Base-by-base conservation (phyloP, 2,329 filamentous ascomycete species). In the Curvularia sp. region DNA sequence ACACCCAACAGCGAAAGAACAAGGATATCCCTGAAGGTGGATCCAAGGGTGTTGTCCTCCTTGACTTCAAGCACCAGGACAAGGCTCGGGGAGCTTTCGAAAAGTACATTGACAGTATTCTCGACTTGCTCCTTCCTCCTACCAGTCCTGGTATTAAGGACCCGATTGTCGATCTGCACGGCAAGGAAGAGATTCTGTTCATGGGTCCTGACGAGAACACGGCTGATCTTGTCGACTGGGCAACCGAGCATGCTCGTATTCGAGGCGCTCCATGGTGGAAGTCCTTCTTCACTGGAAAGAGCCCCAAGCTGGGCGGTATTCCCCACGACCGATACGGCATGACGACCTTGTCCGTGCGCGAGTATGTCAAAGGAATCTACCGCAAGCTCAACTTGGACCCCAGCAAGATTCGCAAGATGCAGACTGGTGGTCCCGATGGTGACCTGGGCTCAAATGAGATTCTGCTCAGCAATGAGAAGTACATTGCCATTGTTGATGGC, bases 121-220 rank as follows among this genome's bases (percentile, higher is more conserved):
- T 99, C 75, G 95, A 99, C 78, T 87, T 99, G 63, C 87, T 99
- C 38, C 85, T 99, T 47, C 92, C 92, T 10, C 92, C 95, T 0
- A 86, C 88, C 69, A 97, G 93, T 57, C 95, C 95, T 10, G 95
- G 95, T 65, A 99, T 99, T 85, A 99, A 99, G 84, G 96, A 99
- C 74, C 95, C 95, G 0, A 93, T 99, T 61, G 94, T 99, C 58
- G 95, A 99, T 77, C 83, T 97, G 28, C 91, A 98, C 77, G 92
- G 92, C 69, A 95, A 97, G 81, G 85, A 96, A 75, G 95, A 99
- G 79, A 99, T 99, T 62, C 83, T 99, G 22, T 99, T 99, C 84
- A 91, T 99, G 92, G 95, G 95, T 33, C 95, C 95, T 0, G 95
- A 99, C 68, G 95, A 99, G 87, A 99, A 99, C 81, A 99, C 95